Base-by-base conservation (phyloP, 1,284 basidiomycete species). In the Marasmius fiardii region DNA sequence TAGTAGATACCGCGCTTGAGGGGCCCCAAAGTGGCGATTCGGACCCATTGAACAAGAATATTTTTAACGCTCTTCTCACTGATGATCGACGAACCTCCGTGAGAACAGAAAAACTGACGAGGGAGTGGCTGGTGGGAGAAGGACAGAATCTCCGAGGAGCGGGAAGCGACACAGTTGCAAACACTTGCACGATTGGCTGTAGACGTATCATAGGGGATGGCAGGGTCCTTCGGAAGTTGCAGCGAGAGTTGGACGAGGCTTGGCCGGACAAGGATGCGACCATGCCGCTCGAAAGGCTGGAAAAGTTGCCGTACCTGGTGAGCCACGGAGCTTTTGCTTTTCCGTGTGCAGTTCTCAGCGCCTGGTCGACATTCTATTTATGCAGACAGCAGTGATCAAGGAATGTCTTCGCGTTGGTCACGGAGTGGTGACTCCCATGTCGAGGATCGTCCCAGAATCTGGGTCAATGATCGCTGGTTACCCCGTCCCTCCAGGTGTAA, bases 111-210 rank as follows among this genome's bases (percentile, higher is more conserved):
- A 43, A 68, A 28, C 66, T 68, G 6, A 56, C 66, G 62, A 51
- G 60, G 41, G 59, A 64, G 18, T 71, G 68, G 60, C 62, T 76
- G 12, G 52, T 73, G 11, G 69, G 73, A 20, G 73, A 75, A 60
- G 65, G 67, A 7, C 53, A 65, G n/a, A 66, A 66, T 20, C 62
- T 75, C 18, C 59, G 73, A 28, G 62, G 64, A 23, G 73, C 72
- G 5, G 72, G 73, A 24, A 71, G 67, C 45, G 74, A 74, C 44
- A 75, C 73, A 0, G 67, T 72, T 16, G 69, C 67, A 10, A 71
- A 69, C 43, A 66, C 72, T 2, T 69, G 67, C 52, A 69, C 64
- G 14, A 58, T 71, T 14, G 73, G 68, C 20, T 62, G 65, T 3
- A 70, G 69, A 47, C 61, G 69, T 45, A 49, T 74, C 20, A 60